Evolutionary conservation across 2,329 filamentous ascomycete species (phyloP), one percentile per base, ranked within the genome.

Genomic region (Colletotrichum sp.): DNA sequence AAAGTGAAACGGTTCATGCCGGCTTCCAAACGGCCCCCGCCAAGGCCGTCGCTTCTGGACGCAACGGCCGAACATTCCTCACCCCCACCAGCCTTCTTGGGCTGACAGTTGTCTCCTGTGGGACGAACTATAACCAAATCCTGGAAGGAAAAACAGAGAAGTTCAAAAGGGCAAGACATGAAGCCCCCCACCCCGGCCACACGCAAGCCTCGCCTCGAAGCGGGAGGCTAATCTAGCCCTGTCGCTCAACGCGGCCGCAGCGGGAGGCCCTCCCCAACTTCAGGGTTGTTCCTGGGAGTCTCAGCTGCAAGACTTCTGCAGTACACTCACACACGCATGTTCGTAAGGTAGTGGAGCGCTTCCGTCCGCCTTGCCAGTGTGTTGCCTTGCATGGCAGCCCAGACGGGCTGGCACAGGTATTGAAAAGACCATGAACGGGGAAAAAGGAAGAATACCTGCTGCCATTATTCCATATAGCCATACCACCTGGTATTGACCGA

Each of bases 151-250:
- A 36, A 21, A 48, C 55, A 36, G 7, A 7, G 3, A 24, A 52
- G 6, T 52, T 55, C 21, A 57, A 64, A 48, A 21, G 15, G 60
- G 24, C 34, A 64, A 69, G 26, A 36, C 30, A 48, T 72, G 28
- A 5, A 10, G 4, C 43, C 63, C 71, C 83, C 85, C 83, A 85
- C 85, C 84, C 83, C 84, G 85, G 85, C 85, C 81, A 83, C 43
- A 63, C 30, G 72, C 52, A 65, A 74, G 74, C 34, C 73, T 77
- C 73, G 64, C 71, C 67, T 52, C 24, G 43, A 76, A 48, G 36
- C 55, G 48, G 71, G 71, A 76, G 66, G 65, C 60, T 69, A 71
- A 66, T 36, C 16, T n/a, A 48, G 18, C 71, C 74, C 48, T 61
- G 48, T 61, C 59, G 30, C 59, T 61, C 15, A 36, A 30, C 64